Evolutionary conservation across 768 basidiomycete species (phyloP).

Genomic region (Dioszegia hungarica): DNA sequence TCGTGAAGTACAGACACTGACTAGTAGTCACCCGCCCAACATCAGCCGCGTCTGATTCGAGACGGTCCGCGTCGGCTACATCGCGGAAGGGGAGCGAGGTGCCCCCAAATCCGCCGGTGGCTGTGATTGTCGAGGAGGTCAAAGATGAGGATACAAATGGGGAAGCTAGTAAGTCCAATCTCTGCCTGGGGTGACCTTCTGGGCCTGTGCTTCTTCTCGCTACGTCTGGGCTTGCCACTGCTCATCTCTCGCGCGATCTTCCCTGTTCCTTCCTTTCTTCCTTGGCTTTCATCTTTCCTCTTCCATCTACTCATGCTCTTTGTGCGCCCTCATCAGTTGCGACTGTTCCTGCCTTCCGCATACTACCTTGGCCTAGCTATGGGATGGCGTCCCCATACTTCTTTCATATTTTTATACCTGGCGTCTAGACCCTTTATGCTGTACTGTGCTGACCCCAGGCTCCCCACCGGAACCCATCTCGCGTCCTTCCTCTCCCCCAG

Average conservation of each 20-base stretch:
- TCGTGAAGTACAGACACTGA: neutral
- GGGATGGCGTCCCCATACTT: no score
- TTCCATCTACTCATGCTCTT: no score
- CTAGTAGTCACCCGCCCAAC: constrained; percentile 16
- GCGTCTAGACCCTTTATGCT: no score
- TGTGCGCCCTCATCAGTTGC: no score
- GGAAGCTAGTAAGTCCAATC: no score
- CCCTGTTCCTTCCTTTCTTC: neutral
- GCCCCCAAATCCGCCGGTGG: neutral
- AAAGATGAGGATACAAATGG: constrained; percentile 24
- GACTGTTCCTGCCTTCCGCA: no score
- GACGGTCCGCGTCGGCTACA: neutral
- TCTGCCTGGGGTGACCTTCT: no score
- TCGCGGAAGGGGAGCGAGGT: neutral
- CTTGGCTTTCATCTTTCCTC: neutral
- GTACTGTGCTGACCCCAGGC: neutral
- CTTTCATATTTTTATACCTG: no score
- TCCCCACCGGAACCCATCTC: constrained; percentile 1
- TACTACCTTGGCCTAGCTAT: no score
- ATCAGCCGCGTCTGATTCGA: constrained; percentile 14
- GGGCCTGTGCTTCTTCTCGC: no score
- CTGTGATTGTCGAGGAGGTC: constrained; percentile 10
- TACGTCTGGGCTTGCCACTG: no score
- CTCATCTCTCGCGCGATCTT: no score
- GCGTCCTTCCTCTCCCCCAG: neutral